Evolutionary conservation across 2,329 filamentous ascomycete species (phyloP).

Genomic region (Thyridium curvatum): DNA sequence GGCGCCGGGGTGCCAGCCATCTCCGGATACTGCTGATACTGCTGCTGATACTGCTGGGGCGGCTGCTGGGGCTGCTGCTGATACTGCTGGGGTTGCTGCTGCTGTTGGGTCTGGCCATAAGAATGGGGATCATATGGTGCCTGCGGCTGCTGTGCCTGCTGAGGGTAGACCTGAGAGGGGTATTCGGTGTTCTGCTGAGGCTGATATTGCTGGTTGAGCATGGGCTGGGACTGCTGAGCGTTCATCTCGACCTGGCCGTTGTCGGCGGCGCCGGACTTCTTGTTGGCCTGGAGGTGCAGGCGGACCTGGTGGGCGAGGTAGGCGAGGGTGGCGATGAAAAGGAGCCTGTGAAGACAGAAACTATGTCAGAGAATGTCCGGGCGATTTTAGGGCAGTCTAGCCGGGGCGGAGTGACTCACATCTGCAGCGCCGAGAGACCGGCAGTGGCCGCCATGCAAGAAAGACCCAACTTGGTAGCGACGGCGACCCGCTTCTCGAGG

Average conservation of each 20-base stretch:
- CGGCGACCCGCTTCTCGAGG: constrained; percentile 11
- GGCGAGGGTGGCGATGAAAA: constrained; percentile 14
- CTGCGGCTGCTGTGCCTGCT: no score
- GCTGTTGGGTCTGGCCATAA: no score
- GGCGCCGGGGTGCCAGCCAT: no score
- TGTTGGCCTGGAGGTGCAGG: constrained; percentile 14
- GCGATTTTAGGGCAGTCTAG: no score
- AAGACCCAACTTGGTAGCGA: constrained; percentile 12
- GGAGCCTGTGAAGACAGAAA: constrained; percentile 6
- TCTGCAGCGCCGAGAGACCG: constrained; percentile 19
- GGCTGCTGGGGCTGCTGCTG: no score
- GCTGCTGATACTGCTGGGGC: no score
- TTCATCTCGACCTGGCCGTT: constrained; percentile 20
- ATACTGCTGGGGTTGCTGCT: no score
- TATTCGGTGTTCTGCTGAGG: constrained; percentile 3
- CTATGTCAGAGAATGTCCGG: constrained; percentile 1
- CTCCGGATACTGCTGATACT: no score
- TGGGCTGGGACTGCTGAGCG: constrained; percentile 11
- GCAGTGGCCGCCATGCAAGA: constrained; percentile 21
- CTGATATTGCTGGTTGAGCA: constrained; percentile 9
- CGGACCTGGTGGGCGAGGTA: constrained; percentile 15
- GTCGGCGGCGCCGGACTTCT: constrained; percentile 7
- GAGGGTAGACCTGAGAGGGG: no score
- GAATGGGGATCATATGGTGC: no score
- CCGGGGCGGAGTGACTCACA: constrained; percentile 12